Evolutionary conservation across 495 filamentous ascomycete species (phyloP).

Genomic region (Xylaria sp.): DNA sequence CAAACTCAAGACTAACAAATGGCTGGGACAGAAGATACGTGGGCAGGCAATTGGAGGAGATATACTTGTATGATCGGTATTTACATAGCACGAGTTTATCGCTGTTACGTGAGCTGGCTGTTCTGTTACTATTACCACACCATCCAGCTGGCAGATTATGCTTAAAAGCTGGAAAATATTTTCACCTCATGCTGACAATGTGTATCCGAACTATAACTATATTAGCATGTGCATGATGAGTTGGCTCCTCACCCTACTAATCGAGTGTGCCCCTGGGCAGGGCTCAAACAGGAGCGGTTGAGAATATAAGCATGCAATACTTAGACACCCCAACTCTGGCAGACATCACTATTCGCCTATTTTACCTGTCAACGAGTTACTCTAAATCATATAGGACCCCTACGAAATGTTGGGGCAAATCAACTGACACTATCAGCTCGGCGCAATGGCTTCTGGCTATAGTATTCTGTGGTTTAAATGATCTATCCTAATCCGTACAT

Average conservation of each 20-base stretch:
- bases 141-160: not conserved
- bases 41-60: not conserved
- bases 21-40: not conserved
- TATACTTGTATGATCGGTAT: not conserved
- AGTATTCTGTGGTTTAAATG: not conserved
- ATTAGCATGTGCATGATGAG: constrained; percentile 22
- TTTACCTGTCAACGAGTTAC: no score
- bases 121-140: constrained; percentile 1
- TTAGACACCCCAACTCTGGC: no score
- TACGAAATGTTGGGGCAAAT: not conserved
- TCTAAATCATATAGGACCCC: not conserved
- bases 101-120: not conserved
- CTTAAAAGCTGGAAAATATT: constrained; percentile 7
- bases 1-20: not conserved
- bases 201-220: not conserved
- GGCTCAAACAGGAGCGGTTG: not conserved
- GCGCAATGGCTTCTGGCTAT: not conserved
- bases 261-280: not conserved
- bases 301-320: not conserved
- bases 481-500: not conserved
- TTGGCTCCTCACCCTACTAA: constrained; percentile 4
- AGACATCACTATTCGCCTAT: no score
- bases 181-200: constrained; percentile 3
- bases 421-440: not conserved
- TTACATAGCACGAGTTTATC: not conserved